Conservation (phyloP, 345 rosid species). For the Linum usitatissimum region DNA sequence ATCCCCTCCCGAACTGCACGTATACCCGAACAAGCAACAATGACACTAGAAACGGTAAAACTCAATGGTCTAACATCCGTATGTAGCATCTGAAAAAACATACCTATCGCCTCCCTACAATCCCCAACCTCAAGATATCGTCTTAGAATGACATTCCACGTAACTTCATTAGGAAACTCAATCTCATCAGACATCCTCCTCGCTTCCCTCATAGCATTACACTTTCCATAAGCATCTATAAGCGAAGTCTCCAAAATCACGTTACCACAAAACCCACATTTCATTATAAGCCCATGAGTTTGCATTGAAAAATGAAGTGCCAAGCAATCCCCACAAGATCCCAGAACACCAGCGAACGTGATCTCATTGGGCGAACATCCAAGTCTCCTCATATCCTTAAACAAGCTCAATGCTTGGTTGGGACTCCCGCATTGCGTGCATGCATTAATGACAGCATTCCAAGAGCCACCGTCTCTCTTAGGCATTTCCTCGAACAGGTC, state of each 20-base stretch:
- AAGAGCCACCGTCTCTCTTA: constrained; percentile 78
- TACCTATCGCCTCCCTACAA: constrained; percentile 39
- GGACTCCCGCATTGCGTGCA: constrained; percentile 29
- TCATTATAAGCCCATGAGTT: constrained; percentile 49
- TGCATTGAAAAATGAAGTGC: constrained; percentile 39
- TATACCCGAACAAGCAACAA: constrained; percentile 59
- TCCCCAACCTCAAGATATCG: constrained; percentile 62
- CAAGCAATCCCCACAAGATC: constrained; percentile 39
- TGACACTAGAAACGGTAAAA: constrained; percentile 60
- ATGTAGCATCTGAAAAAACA: constrained; percentile 54
- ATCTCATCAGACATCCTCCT: constrained; percentile 69
- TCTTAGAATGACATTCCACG: constrained; percentile 86
- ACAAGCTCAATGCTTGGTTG: constrained; percentile 33
- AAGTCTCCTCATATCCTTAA: constrained; percentile 38
- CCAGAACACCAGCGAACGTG: constrained; percentile 44
- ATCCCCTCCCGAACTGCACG: constrained; percentile 41
- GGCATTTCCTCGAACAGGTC: constrained; percentile 80
- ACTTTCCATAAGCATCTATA: constrained; percentile 77
- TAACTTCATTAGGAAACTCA: constrained; percentile 45
- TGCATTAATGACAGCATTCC: constrained; percentile 73
- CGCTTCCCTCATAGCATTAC: constrained; percentile 48
- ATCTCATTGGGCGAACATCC: constrained; percentile 48
- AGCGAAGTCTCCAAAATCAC: constrained; percentile 62
- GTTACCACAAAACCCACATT: constrained; percentile 45
- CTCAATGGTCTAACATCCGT: constrained; percentile 41